Evolutionary conservation across 2,329 filamentous ascomycete species (phyloP), one percentile per base, ranked within the genome.

Genomic region (Colletotrichum lindemuthianum): DNA sequence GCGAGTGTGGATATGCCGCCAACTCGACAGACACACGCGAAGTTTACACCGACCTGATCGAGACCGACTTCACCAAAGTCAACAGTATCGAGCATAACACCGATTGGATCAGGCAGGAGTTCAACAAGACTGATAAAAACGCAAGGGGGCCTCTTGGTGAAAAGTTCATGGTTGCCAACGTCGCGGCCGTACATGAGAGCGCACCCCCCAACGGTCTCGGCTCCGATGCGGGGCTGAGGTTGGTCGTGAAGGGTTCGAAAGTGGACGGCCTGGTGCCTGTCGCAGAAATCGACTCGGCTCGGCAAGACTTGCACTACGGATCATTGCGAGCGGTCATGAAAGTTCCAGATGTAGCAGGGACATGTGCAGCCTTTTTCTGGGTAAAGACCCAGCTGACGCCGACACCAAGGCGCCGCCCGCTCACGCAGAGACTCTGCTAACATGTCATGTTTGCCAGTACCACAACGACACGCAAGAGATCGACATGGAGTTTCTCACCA

Each of bases 351-450:
- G 78, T 85, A 7, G 77, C 81, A 1, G 91, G 91, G 33, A 94
- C 92, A 1, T 94, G 91, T 73, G 88, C 86, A 36, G 91, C 91
- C 7, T 93, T 94, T 77, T 94, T 93, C 76, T 95, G 90, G 88
- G 89, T 92, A 72, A 70, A 79, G 24, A 24, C 24, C 24, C 24
- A 24, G 24, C 24, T 24, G 24, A 7, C 13, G 15, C n/a, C 7
- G n/a, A 16, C 15, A 16, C 43, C 37, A 9, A 40, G 37, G 51
- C 11, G 32, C 37, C 37, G 4, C 56, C 33, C 40, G 16, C 37
- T 12, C 11, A 16, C 37, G 37, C 37, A 15, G 39, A 16, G 9
- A 7, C 11, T 4, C 11, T 40, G 36, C 43, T 45, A 10, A 45
- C 15, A 45, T 15, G n/a, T 16, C 43, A 45, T 15, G 4, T 3